These are phyloP conservation scores for Solanum acaule DNA, from an alignment of 257 asterid genomes.

Conservation along the genomic window DNA sequence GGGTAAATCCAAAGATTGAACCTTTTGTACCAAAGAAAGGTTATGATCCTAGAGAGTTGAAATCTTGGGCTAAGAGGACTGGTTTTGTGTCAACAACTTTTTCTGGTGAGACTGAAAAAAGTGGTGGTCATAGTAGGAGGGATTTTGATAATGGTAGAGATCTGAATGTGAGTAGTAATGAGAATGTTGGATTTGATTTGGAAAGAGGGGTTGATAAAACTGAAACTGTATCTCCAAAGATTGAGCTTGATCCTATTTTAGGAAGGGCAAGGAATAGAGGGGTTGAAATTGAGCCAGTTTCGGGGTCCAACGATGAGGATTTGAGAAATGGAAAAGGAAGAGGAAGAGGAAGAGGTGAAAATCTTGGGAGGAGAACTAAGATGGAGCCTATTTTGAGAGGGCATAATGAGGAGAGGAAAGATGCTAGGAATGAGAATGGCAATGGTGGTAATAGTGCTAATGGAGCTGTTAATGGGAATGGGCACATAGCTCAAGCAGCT, in stretches of 20 bases:
- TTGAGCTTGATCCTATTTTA: slow-evolving; percentile 80
- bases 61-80: slow-evolving; percentile 97
- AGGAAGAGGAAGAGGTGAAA: slow-evolving; percentile 15
- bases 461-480: slow-evolving; percentile 7
- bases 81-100: slow-evolving; percentile 83
- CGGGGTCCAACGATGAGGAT: slow-evolving; percentile 20
- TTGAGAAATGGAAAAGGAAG: slow-evolving; percentile 20
- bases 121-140: slow-evolving; percentile 33
- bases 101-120: slow-evolving; percentile 58
- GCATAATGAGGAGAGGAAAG: slow-evolving; percentile 18
- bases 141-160: slow-evolving; percentile 25
- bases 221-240: slow-evolving; percentile 64
- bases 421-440: slow-evolving; percentile 24
- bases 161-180: slow-evolving; percentile 12
- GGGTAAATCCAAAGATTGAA: slow-evolving; percentile 43
- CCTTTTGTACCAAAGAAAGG: slow-evolving; percentile 70
- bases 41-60: slow-evolving; percentile 75
- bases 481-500: slow-evolving; percentile 18
- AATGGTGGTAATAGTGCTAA: slow-evolving; percentile 3
- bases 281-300: slow-evolving; percentile 53
- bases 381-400: slow-evolving; percentile 17
- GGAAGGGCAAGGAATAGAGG: slow-evolving; percentile 66
- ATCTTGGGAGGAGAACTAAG: slow-evolving; percentile 16
- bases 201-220: slow-evolving; percentile 52
- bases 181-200: slow-evolving; percentile 36